Base-by-base conservation (phyloP, 768 basidiomycete genomes). In the Hygrophorus russula region DNA sequence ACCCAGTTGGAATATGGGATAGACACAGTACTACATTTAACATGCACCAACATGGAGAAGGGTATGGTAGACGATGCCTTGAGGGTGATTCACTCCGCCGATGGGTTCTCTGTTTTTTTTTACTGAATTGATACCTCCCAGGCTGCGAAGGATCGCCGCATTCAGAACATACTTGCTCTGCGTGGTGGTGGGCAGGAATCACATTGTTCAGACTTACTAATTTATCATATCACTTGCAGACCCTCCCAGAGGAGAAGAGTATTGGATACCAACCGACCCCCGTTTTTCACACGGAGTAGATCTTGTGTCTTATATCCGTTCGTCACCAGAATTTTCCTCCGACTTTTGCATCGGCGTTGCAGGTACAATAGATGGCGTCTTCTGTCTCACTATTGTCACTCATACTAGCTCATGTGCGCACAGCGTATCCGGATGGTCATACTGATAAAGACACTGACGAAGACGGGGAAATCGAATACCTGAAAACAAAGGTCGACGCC, bases 261-360 rank as follows among this genome's bases (percentile, higher is more conserved):
- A 91, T 56, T 92, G 92, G 87, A 81, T 82, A 24, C 79, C 91
- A 0, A 73, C 80, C 2, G 89, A 91, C 61, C 73, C 88, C 4
- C 71, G 80, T 8, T 96, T 99, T 56, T 72, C 74, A 31, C 82
- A 85, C 56, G 93, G 82, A 32, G 66, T 76, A 15, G 96, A 98
- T 61, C 78, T 99, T n/a, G 89, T 98, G 13, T 71, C 72, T 36
- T 94, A 92, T 56, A 96, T 99, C 52, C 76, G 85, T 31, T 71
- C 80, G 13, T 68, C 74, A 4, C 73, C 77, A 11, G 80, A 92
- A 51, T 86, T 86, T 58, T 75, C 82, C 27, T 74, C 86, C 34
- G 68, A 80, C 49, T 98, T 98, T 61, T 94, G 90, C 58, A 74
- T 99, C 48, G 96, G 93, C 39, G 94, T 98, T 37, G 94, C 93